Evolutionary conservation across 805 yeast species (phyloP), one percentile per base, ranked within the genome.

Genomic region (Candida silvicultrix): DNA sequence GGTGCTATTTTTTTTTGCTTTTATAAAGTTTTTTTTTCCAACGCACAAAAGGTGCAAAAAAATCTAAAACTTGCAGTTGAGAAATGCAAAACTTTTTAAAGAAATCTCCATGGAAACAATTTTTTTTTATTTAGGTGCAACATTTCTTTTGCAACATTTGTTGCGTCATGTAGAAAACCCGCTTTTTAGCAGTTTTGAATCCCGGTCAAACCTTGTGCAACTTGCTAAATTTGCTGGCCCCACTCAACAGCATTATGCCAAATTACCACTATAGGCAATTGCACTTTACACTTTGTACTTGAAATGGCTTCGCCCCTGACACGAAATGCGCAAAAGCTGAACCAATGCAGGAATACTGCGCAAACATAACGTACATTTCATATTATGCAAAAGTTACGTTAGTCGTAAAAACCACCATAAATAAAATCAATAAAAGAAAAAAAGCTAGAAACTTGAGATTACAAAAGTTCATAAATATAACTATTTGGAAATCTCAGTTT

Each of bases 271-370:
- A 3, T 11, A 2, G 25, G 25, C 9, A 37, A 12, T 16, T 5
- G 16, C 3, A 4, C 18, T 18, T 16, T 6, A 25, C 15, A 19
- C 15, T 11, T 7, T 10, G 38, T 35, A 19, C 38, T 11, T n/a
- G 39, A 19, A 20, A 37, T 20, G 23, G 39, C 39, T 37, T 21
- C 39, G 39, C 39, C 39, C 39, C 39, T 37, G 23, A 37, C 39
- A 20, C 39, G 15, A 21, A 10, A 20, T 37, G 16, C 39, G 38
- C 38, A 18, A 35, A 19, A 37, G 14, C 3, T 15, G 15, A 20
- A 16, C 18, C n/a, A 7, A 20, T 37, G 39, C 39, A 20, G 9
- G n/a, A 20, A 20, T 12, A 21, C 20, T 37, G 25, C 25, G 23
- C 39, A 37, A 37, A 37, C n/a, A 18, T 18, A 34, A 34, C 37